These are phyloP conservation scores for Penstemon barbatus DNA, from an alignment of 257 asterid species.

Conservation along the genomic window DNA sequence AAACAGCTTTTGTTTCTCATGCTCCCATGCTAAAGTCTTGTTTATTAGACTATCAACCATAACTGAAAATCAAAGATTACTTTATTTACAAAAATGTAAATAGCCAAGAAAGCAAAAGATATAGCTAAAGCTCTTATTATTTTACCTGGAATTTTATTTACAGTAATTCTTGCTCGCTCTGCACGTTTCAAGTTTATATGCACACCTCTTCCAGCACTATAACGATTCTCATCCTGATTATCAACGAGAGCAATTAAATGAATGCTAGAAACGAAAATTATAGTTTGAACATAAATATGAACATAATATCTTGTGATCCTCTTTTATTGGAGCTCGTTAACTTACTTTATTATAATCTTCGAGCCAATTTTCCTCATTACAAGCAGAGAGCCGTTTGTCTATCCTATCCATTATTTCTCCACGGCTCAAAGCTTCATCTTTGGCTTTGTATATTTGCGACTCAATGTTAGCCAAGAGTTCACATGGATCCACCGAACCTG, in stretches of 20 bases:
- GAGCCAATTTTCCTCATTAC: constrained; percentile 97
- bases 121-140: constrained; percentile 3
- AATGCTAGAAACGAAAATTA: constrained; percentile 1
- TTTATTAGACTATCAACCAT: constrained; percentile 73
- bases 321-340: constrained; percentile 12
- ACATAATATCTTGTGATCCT: constrained; percentile 17
- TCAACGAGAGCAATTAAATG: constrained; percentile 3
- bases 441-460: constrained; percentile 69
- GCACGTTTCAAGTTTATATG: constrained; percentile 93
- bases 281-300: not conserved
- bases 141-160: constrained; percentile 87
- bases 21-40: constrained; percentile 85
- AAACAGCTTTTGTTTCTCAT: constrained; percentile 72
- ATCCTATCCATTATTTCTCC: constrained; percentile 81
- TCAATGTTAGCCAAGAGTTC: constrained; percentile 83
- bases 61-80: constrained; percentile 46
- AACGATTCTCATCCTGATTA: constrained; percentile 73
- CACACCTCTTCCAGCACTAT: constrained; percentile 92
- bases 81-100: constrained; percentile 24
- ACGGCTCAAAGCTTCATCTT: constrained; percentile 79
- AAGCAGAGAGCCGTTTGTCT: constrained; percentile 90
- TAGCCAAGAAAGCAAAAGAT: too few species aligned
- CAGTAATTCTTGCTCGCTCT: constrained; percentile 80
- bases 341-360: constrained; percentile 78
- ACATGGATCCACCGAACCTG: constrained; percentile 94